phyloP scores from a whole-genome alignment of 768 basidiomycete species.

The Russula ochroleuca region DNA sequence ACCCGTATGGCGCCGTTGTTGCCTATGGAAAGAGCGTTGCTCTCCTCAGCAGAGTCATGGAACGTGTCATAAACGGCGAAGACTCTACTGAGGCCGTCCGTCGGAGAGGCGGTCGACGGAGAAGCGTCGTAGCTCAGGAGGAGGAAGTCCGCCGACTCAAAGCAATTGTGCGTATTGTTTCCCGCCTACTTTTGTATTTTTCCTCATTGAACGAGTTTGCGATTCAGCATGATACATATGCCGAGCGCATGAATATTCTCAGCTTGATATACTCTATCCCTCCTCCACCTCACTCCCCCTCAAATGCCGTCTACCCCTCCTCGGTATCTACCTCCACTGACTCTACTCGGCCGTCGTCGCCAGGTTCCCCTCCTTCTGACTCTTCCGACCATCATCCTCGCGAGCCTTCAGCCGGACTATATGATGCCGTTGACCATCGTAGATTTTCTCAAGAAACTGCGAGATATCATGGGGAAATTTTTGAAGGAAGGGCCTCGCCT shows the following conservation, averaged over 20 bases:
- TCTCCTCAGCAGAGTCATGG: conserved; percentile 88
- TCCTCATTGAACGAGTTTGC: conserved; percentile 11
- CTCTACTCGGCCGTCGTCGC: conserved; percentile 50
- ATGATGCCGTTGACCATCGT: conserved; percentile 23
- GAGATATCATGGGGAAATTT: conserved; percentile 28
- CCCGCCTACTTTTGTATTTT: background rate
- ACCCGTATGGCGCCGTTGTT: conserved; percentile 82
- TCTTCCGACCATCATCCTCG: conserved; percentile 41
- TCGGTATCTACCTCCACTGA: conserved; percentile 45
- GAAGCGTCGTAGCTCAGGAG: conserved; percentile 84
- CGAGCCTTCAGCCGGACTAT: conserved; percentile 32
- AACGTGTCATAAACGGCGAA: conserved; percentile 80
- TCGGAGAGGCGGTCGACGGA: conserved; percentile 55
- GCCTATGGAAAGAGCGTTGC: conserved; percentile 86
- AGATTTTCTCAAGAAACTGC: conserved; percentile 28
- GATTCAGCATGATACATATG: conserved; percentile 86
- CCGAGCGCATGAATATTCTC: conserved; percentile 89
- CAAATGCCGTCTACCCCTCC: conserved; percentile 44
- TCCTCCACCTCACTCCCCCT: conserved; percentile 61
- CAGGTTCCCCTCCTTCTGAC: conserved; percentile 50
- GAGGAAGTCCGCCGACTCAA: conserved; percentile 84
- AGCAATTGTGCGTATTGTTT: conserved; percentile 68
- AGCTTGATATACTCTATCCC: conserved; percentile 87
- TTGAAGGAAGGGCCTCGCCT: conserved; percentile 5
- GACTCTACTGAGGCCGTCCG: conserved; percentile 65